Evolutionary conservation across 305 asterid species (phyloP), one percentile per base, ranked within the genome.

Genomic region (Stenogyne calaminthoides): DNA sequence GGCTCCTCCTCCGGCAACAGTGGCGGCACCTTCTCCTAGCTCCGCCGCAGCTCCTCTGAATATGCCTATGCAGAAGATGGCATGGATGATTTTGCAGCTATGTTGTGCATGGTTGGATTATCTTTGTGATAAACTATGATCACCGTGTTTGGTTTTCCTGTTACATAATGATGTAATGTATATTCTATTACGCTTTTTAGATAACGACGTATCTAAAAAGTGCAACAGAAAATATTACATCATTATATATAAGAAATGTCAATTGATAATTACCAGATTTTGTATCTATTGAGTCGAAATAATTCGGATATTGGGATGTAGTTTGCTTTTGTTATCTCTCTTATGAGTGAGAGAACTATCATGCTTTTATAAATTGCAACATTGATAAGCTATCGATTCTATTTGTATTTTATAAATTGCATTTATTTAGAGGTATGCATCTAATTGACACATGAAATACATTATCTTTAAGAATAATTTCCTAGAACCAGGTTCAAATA

Each of bases 11-110:
- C 85, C 88, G 2, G 70, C 85, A 19, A 40, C 79, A 2, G 74
- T 75, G 1, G 81, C 88, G 3, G 82, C 92, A 8, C 75, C 79
- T 19, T 74, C 92, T 63, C 86, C 94, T 1, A 82, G 73, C 67
- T n/a, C 16, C 62, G 88, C 84, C 2, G 73, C 85, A 64, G 12
- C 37, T 5, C 62, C 61, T 70, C 40, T 36, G 3, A 49, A 1
- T 37, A 55, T 67, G 68, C 70, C 51, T 74, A 40, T 75, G 47
- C 40, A 49, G 39, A 72, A 37, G 42, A 6, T 73, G 32, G 75
- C 69, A 68, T 54, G 15, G 32, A 7, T 67, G 63, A 32, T 68
- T 47, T 25, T 79, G 69, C 70, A 54, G 49, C 51, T 78, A n/a
- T n/a, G 16, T 5, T 11, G 7, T 19, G 19, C 57, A 37, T 65